phyloP scores from a whole-genome alignment of 2,329 filamentous ascomycete genomes.

The Zasmidium citrigriseum region DNA sequence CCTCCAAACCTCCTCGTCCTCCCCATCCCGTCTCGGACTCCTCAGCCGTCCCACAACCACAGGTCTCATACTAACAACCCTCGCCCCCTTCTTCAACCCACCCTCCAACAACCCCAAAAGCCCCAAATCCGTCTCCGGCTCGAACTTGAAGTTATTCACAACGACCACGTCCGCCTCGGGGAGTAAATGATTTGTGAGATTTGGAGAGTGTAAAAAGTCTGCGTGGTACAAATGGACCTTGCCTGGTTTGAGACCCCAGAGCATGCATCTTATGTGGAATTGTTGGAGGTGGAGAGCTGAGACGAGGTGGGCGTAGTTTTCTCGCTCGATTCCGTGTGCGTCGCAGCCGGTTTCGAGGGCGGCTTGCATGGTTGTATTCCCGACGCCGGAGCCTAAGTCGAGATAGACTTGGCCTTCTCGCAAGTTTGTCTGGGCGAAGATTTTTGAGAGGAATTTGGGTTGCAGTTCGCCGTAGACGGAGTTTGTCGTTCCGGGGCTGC shows the following conservation, averaged over 20 bases:
- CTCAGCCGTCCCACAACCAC: conserved; percentile 79
- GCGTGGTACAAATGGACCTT: conserved; percentile 75
- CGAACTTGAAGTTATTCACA: conserved; percentile 96
- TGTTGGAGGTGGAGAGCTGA: conserved; percentile 77
- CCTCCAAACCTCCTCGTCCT: conserved; percentile 69
- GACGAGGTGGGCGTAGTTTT: conserved; percentile 80
- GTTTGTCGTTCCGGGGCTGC: conserved; percentile 83
- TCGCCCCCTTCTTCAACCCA: conserved; percentile 83
- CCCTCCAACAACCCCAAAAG: conserved; percentile 78
- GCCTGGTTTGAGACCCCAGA: conserved; percentile 85
- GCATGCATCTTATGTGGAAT: conserved; percentile 74
- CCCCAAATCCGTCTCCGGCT: conserved; percentile 76
- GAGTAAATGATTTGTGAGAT: conserved; percentile 66
- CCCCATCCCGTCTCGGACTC: conserved; percentile 60
- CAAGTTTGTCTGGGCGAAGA: conserved; percentile 68
- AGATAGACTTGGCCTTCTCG: conserved; percentile 83
- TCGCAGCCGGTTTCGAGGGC: conserved; percentile 89
- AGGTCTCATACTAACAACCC: conserved; percentile 83
- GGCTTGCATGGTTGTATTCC: conserved; percentile 88
- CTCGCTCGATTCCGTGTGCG: conserved; percentile 92
- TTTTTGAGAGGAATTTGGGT: conserved; percentile 76
- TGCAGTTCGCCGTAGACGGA: conserved; percentile 91
- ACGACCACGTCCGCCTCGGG: conserved; percentile 87
- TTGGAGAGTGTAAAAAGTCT: conserved; percentile 73
- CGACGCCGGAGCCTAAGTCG: conserved; percentile 92